phyloP scores from a whole-genome alignment of 2,329 filamentous ascomycete genomes.

The Pseudogymnoascus sp. region DNA sequence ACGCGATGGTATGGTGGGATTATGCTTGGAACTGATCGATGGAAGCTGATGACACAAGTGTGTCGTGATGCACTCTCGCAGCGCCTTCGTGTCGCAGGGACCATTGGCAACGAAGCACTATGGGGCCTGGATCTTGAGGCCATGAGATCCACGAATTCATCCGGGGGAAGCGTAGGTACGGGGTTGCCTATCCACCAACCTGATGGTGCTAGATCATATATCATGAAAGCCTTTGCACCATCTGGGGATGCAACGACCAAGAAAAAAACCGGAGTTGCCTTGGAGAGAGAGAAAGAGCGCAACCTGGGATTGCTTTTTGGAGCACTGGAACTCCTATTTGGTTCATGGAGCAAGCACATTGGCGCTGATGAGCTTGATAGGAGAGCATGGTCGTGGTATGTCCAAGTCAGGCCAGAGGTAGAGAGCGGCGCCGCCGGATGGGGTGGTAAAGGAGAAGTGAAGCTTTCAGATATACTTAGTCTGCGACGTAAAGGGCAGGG shows the following conservation, averaged over 20 bases:
- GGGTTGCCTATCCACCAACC: slow-evolving; percentile 67
- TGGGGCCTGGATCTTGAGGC: slow-evolving; percentile 53
- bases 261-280: slow-evolving; percentile 43
- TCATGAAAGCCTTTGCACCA: slow-evolving; percentile 49
- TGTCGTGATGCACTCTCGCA: slow-evolving; percentile 47
- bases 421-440: slow-evolving; percentile 67
- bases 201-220: slow-evolving; percentile 54
- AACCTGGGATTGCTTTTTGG: slow-evolving; percentile 63
- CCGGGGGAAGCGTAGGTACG: slow-evolving; percentile 28
- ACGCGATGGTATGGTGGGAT: slow-evolving; percentile 55
- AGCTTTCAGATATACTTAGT: slow-evolving; percentile 55
- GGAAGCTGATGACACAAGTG: slow-evolving; percentile 52
- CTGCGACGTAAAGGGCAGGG: slow-evolving; percentile 36
- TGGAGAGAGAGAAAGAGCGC: slow-evolving; percentile 54
- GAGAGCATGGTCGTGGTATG: slow-evolving; percentile 76
- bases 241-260: slow-evolving; percentile 29
- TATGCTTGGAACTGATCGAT: slow-evolving; percentile 53
- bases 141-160: slow-evolving; percentile 24
- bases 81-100: slow-evolving; percentile 35
- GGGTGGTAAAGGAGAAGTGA: slow-evolving; percentile 70
- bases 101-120: slow-evolving; percentile 43
- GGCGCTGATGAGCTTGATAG: slow-evolving; percentile 59
- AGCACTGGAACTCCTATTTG: slow-evolving; percentile 61
- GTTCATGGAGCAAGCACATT: slow-evolving; percentile 64
- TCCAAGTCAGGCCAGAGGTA: slow-evolving; percentile 66